phyloP scores from a whole-genome alignment of 2,329 filamentous ascomycete genomes.

The Exophiala viscosa region DNA sequence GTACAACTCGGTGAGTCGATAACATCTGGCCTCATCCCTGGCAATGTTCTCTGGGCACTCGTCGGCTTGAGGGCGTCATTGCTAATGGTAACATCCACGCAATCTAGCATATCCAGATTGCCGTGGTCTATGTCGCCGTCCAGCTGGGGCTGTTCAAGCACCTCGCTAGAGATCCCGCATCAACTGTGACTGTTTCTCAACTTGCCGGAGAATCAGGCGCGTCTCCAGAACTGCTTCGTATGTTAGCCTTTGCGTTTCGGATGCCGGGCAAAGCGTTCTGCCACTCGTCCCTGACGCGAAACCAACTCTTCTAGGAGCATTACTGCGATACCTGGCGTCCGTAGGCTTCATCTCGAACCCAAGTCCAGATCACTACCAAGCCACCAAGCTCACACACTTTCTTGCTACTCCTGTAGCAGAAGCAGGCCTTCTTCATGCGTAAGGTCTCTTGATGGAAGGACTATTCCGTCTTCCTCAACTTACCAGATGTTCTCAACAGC shows the following conservation, averaged over 20 bases:
- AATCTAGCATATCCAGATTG: constrained; percentile 22
- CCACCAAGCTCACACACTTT: constrained; percentile 26
- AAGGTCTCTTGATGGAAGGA: constrained; percentile 1
- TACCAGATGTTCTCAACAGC: not conserved
- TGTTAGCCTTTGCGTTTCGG: not conserved
- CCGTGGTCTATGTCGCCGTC: constrained; percentile 18
- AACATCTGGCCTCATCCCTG: not conserved
- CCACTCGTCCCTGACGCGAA: not conserved
- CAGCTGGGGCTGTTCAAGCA: constrained; percentile 28
- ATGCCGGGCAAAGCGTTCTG: not conserved
- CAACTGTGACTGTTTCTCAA: constrained; percentile 17
- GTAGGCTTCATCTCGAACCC: constrained; percentile 17
- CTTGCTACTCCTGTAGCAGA: constrained; percentile 17
- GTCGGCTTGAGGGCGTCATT: too few relatives aligned
- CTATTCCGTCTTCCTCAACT: not conserved
- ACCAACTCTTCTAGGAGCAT: constrained; percentile 2
- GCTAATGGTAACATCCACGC: not conserved
- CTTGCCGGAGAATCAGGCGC: constrained; percentile 17
- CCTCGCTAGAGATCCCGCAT: not conserved
- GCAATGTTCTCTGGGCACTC: not conserved
- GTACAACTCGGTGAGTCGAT: constrained; percentile 22
- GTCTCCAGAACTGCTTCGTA: constrained; percentile 22
- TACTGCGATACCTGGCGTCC: constrained; percentile 31
- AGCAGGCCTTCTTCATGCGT: constrained; percentile 15
- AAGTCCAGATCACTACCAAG: constrained; percentile 19